Evolutionary conservation across 176 grass and related monocot species (phyloP), one percentile per base, ranked within the genome.

Genomic region (Carex kokanica): DNA sequence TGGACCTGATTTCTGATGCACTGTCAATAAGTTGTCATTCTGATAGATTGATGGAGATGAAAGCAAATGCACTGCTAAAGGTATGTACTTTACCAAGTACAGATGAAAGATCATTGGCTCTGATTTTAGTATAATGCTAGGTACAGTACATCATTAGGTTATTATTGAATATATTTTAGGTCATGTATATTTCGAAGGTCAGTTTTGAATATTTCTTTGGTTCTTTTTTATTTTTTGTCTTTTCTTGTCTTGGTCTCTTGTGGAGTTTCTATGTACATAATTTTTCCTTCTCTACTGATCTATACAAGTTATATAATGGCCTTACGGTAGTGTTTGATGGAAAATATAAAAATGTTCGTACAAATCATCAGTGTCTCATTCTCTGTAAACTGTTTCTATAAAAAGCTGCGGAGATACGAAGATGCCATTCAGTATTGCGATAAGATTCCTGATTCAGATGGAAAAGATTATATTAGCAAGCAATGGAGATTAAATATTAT

Each of bases 1-100:
- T 98, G 78, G 67, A 91, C 80, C 78, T 95, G 61, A 90, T 98
- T 57, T 89, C 89, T 17, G 88, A 95, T 86, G 95, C 95, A 45
- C 80, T 94, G 40, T 84, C 83, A 57, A 72, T 89, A 83, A 84
- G 95, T 74, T 69, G 72, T 82, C 79, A 86, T 83, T 98, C 92
- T 81, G 91, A 98, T 81, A 91, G 86, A 84, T 86, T 95, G 54
- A 91, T 98, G 91, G 87, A 27, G 25, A 95, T 94, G 91, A 95
- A 98, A 84, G 95, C 95, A 83, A 92, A 95, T 82, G 92, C 92
- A 63, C 66, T 98, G 72, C 81, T 98, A 86, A 86, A 64, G 90
- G 92, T 94, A 88, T 89, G 65, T 43, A 78, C 14, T 60, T 82
- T 80, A 24, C 72, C 6, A 29, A 68, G 15, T 68, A 18, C 66